Base-by-base conservation (phyloP, 73 alveolate species). In the Paraurostyla sp. region DNA sequence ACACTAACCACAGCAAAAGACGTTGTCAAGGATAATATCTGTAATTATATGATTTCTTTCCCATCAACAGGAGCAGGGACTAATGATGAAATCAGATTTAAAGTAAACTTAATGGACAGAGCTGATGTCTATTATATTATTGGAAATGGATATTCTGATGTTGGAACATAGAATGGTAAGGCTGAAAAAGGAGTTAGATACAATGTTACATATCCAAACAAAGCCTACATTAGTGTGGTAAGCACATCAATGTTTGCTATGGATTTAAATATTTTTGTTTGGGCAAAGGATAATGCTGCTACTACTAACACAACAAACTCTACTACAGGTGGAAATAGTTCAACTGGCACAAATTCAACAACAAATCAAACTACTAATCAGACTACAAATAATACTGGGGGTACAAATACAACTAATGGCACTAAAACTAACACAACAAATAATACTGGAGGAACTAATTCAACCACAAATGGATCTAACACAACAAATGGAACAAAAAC, bases 51-150 rank as follows among this genome's bases (percentile, higher is more conserved):
- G 48, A 16, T 60, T 6, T n/a, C 22, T 27, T 60, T 60, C 32
- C 78, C 78, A 60, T 27, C 35, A 6, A n/a, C n/a, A n/a, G 78
- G 78, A 16, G 22, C 78, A 60, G 78, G 51, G 22, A n/a, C 15
- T n/a, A 32, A 32, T 32, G 78, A 60, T 60, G 32, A 27, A 27
- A 16, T 60, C 4, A 16, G 32, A 6, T 60, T 60, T 32, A 20
- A 50, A 16, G 78, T 60, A 6, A 60, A 60, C 48, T 3, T 9
- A 7, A 9, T 3, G 23, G 45, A 22, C 22, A 60, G 50, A 27
- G 78, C 78, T 6, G 48, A 60, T 2, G 78, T 60, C 4, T 60
- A 60, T 60, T 60, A 60, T 23, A 60, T 60, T 27, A 60, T 60
- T 60, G 78, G 78, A 25, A 60, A 32, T 27, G 50, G 43, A 3